Base-by-base conservation (phyloP, 768 basidiomycete species). In the Kwoniella pini region DNA sequence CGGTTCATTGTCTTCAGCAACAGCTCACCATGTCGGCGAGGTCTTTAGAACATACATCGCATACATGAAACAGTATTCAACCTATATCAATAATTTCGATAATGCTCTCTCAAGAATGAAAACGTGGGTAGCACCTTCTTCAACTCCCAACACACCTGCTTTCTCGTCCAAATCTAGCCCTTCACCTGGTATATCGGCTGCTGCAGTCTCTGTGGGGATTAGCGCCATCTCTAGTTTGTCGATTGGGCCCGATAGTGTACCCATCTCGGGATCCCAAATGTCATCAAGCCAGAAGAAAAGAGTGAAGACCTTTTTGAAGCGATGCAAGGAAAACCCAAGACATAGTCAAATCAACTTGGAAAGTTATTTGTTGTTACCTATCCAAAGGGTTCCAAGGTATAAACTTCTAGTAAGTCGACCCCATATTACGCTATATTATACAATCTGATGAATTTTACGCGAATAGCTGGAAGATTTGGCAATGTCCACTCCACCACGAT, bases 31-130 rank as follows among this genome's bases (percentile, higher is more conserved):
- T 13, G 88, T 99, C 36, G 94, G 90, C 6, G 84, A 87, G 58
- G 92, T 90, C 46, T 99, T 98, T 79, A 81, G 91, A 55, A 89
- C 88, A 54, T 93, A 99, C 78, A 90, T 92, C 28, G 92, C 95
- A 3, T 97, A 97, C 82, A 91, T 99, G 90, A 90, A 83, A 81
- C 97, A 98, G 89, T 99, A 99, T 77, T 93, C 92, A 30, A 89
- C 88, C 43, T 99, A 97, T 77, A 95, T 95, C 83, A 97, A 98
- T 79, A 94, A 95, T 78, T 98, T 97, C 77, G 94, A 98, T 77
- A 91, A 87, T 75, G 89, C 92, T 1, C 84, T 94, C 11, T 85
- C 90, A 63, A 87, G 93, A 48, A 85, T 97, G 70, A 89, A 88
- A 77, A 83, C 85, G 52, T 99, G 96, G 96, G 83, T 85, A 31